Conservation (phyloP, 2,329 filamentous ascomycete genomes). For the Chrysoporthe puriensis region DNA sequence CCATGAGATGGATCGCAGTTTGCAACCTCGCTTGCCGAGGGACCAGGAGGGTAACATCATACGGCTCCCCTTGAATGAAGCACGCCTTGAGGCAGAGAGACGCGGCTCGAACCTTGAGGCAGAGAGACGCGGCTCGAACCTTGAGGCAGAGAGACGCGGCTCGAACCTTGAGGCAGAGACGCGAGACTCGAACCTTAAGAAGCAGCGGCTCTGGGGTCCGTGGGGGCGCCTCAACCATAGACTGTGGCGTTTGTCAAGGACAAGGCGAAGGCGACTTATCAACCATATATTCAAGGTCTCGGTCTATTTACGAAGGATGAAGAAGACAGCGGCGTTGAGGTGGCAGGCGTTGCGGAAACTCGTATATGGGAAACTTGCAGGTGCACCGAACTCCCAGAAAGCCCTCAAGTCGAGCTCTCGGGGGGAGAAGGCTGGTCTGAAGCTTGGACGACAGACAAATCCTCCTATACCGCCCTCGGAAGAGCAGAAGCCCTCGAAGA, state of each 20-base stretch:
- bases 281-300: neutral
- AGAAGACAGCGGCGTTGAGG: neutral
- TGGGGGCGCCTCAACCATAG: neutral
- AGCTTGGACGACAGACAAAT: too few relatives aligned
- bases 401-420: neutral
- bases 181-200: neutral
- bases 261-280: neutral
- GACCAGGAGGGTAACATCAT: neutral
- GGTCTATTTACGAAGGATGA: neutral
- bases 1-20: neutral
- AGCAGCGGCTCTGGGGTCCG: neutral
- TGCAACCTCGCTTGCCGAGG: neutral
- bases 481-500: neutral
- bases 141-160: too few relatives aligned
- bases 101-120: too few relatives aligned
- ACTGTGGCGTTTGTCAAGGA: neutral
- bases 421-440: neutral
- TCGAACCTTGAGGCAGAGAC: neutral
- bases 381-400: neutral
- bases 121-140: too few relatives aligned
- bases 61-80: neutral
- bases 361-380: neutral
- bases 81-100: neutral
- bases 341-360: neutral
- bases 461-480: neutral